Conservation (phyloP, 2,329 filamentous ascomycete genomes). For the Claviceps sp. region DNA sequence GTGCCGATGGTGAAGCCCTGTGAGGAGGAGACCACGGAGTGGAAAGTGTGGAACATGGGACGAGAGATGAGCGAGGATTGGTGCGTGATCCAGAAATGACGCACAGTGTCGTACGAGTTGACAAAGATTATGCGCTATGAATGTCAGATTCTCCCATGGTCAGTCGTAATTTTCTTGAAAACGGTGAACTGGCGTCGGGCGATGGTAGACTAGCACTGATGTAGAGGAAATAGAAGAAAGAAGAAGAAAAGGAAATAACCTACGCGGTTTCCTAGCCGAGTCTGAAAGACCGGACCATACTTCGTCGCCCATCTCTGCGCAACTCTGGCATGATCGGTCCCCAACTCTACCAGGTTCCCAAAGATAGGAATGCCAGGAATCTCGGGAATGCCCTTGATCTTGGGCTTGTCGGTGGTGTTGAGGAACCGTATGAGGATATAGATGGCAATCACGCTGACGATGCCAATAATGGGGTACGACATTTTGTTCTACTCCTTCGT, state of each 20-base stretch:
- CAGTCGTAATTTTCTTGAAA: too few relatives aligned
- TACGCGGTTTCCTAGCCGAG: slow-evolving; percentile 54
- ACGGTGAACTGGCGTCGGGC: background rate
- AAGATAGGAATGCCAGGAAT: slow-evolving; percentile 49
- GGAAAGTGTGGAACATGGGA: slow-evolving; percentile 69
- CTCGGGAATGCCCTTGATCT: slow-evolving; percentile 48
- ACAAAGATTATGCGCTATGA: slow-evolving; percentile 55
- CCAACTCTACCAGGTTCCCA: slow-evolving; percentile 49
- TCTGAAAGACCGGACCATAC: slow-evolving; percentile 53
- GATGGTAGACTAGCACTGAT: background rate
- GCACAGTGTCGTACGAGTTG: slow-evolving; percentile 64
- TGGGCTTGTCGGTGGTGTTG: slow-evolving; percentile 40
- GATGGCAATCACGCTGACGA: slow-evolving; percentile 7
- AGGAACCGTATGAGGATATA: slow-evolving; percentile 19
- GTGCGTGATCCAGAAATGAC: slow-evolving; percentile 64
- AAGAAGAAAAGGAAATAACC: background rate
- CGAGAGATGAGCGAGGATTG: slow-evolving; percentile 67
- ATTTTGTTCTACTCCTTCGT: slow-evolving; percentile 3
- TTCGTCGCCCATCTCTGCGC: slow-evolving; percentile 44
- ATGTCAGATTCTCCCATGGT: too few relatives aligned
- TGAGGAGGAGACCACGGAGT: slow-evolving; percentile 62
- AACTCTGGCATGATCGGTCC: slow-evolving; percentile 40
- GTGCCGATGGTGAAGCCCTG: slow-evolving; percentile 75
- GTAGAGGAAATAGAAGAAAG: background rate
- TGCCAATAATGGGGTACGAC: slow-evolving; percentile 9